Evolutionary conservation across 441 rosid genomes (phyloP).

Genomic region (Croton laevigatus): DNA sequence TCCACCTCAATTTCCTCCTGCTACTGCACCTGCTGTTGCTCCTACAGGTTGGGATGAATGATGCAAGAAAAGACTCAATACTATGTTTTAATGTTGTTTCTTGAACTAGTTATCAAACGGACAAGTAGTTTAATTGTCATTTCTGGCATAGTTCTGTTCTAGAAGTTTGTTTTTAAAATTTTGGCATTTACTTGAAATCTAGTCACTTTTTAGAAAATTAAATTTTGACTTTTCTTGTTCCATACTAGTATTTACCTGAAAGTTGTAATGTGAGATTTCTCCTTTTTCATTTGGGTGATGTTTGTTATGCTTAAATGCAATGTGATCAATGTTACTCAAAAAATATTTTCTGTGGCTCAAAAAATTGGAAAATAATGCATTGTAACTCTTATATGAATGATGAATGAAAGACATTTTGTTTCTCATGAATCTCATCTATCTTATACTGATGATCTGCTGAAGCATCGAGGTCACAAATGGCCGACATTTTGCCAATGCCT

Average conservation of each 20-base stretch:
- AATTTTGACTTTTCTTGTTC: not conserved
- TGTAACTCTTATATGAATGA: too few species aligned
- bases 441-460: too few species aligned
- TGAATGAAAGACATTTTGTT: too few species aligned
- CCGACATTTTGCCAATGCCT: too few species aligned
- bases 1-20: constrained; percentile 26
- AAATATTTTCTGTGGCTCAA: too few species aligned
- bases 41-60: constrained; percentile 43
- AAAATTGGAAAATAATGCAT: too few species aligned
- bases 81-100: not conserved
- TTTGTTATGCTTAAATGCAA: too few species aligned
- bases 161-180: constrained; percentile 19
- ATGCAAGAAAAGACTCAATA: not conserved
- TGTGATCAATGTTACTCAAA: too few species aligned
- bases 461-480: too few species aligned
- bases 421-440: too few species aligned
- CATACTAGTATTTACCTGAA: not conserved
- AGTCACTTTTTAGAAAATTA: not conserved
- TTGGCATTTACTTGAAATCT: not conserved
- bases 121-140: constrained; percentile 4
- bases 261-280: not conserved
- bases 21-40: constrained; percentile 8
- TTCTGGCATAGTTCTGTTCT: constrained; percentile 19
- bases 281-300: too few species aligned
- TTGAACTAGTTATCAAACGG: not conserved